Evolutionary conservation across 257 asterid species (phyloP).

Genomic region (Solanum okadae): DNA sequence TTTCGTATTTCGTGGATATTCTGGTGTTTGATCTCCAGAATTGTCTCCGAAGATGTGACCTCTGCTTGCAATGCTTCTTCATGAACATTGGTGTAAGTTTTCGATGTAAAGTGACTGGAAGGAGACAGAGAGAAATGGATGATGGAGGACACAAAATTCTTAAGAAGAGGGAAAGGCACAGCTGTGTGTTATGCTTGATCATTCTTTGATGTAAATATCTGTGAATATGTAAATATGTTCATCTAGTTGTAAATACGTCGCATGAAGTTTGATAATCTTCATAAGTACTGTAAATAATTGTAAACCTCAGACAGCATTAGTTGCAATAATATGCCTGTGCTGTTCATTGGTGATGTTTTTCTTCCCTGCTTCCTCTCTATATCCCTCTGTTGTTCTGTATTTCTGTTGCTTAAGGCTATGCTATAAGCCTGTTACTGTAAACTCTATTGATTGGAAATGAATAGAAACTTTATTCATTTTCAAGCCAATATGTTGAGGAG

Average conservation of each 20-base stretch:
- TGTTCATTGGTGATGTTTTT: background rate
- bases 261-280: background rate
- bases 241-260: conserved; percentile 8
- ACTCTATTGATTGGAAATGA: background rate
- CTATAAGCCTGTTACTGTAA: background rate
- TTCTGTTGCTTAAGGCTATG: background rate
- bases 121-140: background rate
- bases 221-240: background rate
- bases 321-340: background rate
- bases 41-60: background rate
- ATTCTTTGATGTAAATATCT: conserved; percentile 22
- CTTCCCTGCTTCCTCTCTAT: background rate
- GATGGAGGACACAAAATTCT: background rate
- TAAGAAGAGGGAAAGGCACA: background rate
- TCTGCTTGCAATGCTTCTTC: background rate
- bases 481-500: background rate
- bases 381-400: background rate
- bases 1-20: background rate
- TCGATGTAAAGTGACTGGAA: background rate
- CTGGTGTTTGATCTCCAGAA: background rate
- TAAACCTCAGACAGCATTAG: background rate
- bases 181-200: background rate
- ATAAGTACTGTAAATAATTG: conserved; percentile 5
- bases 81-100: background rate
- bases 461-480: background rate